Percentiles rank a stretch among this genome's conserved stretches.
phyloP scores from a whole-genome alignment of 2,329 filamentous ascomycete genomes.

The Iodosphaeria phyllophila region DNA sequence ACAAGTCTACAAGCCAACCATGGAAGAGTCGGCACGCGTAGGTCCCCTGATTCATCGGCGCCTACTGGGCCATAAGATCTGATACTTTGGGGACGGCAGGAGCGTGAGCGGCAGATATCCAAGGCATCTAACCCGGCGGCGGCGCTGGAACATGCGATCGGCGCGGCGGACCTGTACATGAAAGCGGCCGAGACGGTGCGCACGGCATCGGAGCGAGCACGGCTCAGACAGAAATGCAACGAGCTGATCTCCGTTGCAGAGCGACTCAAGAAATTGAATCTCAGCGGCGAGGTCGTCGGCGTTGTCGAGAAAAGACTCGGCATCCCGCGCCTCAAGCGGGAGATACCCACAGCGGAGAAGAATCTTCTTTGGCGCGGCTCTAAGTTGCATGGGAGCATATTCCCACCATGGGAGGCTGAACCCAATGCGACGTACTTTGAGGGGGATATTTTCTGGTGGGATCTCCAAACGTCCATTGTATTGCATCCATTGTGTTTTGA shows the following conservation, averaged over 20 bases:
- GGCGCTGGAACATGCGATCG: constrained; percentile 58
- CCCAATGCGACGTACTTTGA: constrained; percentile 45
- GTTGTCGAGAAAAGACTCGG: constrained; percentile 10
- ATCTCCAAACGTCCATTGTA: constrained; percentile 3
- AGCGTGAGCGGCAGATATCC: constrained; percentile 31
- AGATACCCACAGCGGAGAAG: constrained; percentile 51
- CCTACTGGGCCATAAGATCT: too few relatives aligned
- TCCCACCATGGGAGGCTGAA: constrained; percentile 64
- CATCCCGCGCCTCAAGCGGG: constrained; percentile 29
- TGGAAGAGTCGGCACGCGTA: too few relatives aligned
- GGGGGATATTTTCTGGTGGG: constrained; percentile 44
- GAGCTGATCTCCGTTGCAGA: constrained; percentile 57
- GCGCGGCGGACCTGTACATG: constrained; percentile 68
- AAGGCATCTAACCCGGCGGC: constrained; percentile 31
- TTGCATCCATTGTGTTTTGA: constrained; percentile 1
- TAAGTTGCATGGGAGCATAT: constrained; percentile 63
- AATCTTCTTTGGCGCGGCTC: constrained; percentile 62
- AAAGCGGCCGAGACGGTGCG: constrained; percentile 45
- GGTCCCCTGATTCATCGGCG: too few relatives aligned
- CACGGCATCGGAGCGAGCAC: constrained; percentile 41
- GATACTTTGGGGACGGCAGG: too few relatives aligned
- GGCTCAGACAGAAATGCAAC: constrained; percentile 50
- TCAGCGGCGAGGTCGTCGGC: constrained; percentile 6
- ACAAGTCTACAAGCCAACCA: too few relatives aligned
- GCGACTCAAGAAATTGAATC: constrained; percentile 39